Evolutionary conservation across 768 basidiomycete species (phyloP), one percentile per base, ranked within the genome.

Genomic region (Thelephora ganbajun): DNA sequence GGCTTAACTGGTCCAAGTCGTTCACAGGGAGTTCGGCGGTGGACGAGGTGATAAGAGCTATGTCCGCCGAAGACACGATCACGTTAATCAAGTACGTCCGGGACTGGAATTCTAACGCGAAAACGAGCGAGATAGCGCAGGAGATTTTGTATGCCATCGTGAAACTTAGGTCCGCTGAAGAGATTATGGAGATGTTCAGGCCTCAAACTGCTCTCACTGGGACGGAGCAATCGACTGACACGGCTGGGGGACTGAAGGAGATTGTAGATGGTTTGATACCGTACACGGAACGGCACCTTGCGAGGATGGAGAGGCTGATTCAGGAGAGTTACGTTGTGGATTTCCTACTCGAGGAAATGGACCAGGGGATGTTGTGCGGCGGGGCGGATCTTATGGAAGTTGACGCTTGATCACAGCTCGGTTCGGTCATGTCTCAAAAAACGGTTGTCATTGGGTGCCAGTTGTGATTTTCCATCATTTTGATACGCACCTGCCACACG

Each of bases 261-360:
- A 63, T 94, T 47, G 64, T 97, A 11, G 88, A 92, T 42, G 83
- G 79, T 3, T 66, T 97, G 47, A 77, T 97, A 45, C 92, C 96
- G 11, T 99, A 98, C 60, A 93, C 93, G 7, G 90, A 94, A 60
- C 74, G 96, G 45, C 96, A 99, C 66, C 75, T 93, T 37, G 66
- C 80, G 34, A 70, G 93, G 54, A 74, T 92, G 61, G 89, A 93
- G 50, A 76, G 79, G 58, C 65, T 96, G 48, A 76, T 96, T 30
- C 89, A 96, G 66, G 96, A 98, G 58, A 96, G 90, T 60, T 98
- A 91, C 57, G 80, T 96, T 52, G 77, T 99, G 48, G 96, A 99
- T 61, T 93, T 86, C 53, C 69, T 91, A 48, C 66, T 91, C 26
- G 76, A 75, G 13, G 87, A 91, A 68, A 91, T 91, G 88, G 88